Evolutionary conservation across 148 eudicot genomes (phyloP).

Genomic region (Fagopyrum homotropicum): DNA sequence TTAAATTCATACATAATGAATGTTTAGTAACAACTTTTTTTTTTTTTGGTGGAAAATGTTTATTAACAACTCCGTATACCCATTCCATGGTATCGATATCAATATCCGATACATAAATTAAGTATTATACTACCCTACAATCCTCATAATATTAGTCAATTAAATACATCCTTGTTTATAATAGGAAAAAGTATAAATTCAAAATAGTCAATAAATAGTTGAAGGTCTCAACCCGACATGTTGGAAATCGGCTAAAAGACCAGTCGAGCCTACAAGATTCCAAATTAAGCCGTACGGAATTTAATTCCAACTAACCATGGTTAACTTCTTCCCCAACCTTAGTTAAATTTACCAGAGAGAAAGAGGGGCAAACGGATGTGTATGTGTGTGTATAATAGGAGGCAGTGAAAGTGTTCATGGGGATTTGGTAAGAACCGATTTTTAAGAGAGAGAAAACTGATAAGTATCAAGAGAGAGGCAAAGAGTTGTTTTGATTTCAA

Average conservation of each 20-base stretch:
- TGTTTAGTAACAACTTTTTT: too few species aligned
- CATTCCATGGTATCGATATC: too few species aligned
- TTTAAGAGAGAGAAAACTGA: not conserved
- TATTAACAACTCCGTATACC: too few species aligned
- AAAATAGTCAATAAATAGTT: too few species aligned
- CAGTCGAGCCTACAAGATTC: not conserved
- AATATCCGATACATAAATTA: too few species aligned
- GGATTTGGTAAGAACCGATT: constrained; percentile 25
- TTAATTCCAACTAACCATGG: constrained; percentile 3
- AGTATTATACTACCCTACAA: too few species aligned
- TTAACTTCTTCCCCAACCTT: not conserved
- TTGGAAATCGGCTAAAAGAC: not conserved
- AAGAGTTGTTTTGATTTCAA: not conserved
- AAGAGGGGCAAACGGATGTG: not conserved
- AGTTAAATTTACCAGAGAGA: constrained; percentile 1
- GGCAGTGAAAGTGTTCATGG: constrained; percentile 18
- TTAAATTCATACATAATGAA: too few species aligned
- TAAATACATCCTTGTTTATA: too few species aligned
- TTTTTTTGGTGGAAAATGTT: too few species aligned
- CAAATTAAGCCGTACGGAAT: not conserved
- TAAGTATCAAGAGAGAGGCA: not conserved
- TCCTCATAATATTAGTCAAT: too few species aligned
- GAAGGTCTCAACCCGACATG: too few species aligned
- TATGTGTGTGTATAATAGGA: not conserved
- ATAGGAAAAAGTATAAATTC: too few species aligned